A percentile compares a stretch with the other conserved stretches of the same genome.
Evolutionary conservation across 208 protist species (phyloP).

Genomic region (Angomonas desouzai): DNA sequence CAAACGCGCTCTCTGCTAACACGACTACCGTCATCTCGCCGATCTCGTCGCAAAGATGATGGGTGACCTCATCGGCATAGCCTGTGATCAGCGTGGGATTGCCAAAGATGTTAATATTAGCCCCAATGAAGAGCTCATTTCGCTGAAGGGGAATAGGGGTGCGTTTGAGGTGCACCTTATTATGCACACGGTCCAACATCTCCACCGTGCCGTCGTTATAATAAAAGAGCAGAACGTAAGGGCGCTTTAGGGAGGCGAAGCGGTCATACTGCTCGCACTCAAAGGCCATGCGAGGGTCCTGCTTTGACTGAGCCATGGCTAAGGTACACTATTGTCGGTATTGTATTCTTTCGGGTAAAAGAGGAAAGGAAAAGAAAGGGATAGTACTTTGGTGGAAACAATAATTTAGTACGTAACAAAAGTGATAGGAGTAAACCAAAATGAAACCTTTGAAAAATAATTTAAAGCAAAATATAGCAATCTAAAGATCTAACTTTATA

Average conservation of each 20-base stretch:
- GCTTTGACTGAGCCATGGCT: slow-evolving; percentile 63
- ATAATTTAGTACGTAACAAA: too few relatives aligned
- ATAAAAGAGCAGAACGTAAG: slow-evolving; percentile 66
- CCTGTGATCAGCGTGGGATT: slow-evolving; percentile 51
- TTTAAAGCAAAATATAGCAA: too few relatives aligned
- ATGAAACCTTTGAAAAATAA: too few relatives aligned
- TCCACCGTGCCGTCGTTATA: slow-evolving; percentile 76
- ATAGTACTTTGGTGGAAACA: neutral
- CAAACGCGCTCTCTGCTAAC: slow-evolving; percentile 52
- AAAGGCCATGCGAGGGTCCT: slow-evolving; percentile 79
- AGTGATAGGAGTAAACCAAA: neutral
- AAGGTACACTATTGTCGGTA: too few relatives aligned
- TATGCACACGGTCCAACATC: slow-evolving; percentile 52
- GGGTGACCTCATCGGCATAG: slow-evolving; percentile 80
- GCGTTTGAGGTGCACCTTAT: slow-evolving; percentile 63
- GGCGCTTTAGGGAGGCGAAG: slow-evolving; percentile 39
- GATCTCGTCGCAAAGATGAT: slow-evolving; percentile 63
- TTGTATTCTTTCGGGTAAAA: too few relatives aligned
- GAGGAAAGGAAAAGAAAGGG: slow-evolving; percentile 1
- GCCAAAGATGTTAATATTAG: slow-evolving; percentile 61
- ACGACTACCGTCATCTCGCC: slow-evolving; percentile 62
- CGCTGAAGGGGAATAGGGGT: slow-evolving; percentile 33
- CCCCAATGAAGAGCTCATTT: slow-evolving; percentile 55
- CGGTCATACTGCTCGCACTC: slow-evolving; percentile 66
- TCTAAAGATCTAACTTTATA: too few relatives aligned